Evolutionary conservation across 257 asterid species (phyloP), one percentile per base, ranked within the genome.

Genomic region (Euphrasia confusa): DNA sequence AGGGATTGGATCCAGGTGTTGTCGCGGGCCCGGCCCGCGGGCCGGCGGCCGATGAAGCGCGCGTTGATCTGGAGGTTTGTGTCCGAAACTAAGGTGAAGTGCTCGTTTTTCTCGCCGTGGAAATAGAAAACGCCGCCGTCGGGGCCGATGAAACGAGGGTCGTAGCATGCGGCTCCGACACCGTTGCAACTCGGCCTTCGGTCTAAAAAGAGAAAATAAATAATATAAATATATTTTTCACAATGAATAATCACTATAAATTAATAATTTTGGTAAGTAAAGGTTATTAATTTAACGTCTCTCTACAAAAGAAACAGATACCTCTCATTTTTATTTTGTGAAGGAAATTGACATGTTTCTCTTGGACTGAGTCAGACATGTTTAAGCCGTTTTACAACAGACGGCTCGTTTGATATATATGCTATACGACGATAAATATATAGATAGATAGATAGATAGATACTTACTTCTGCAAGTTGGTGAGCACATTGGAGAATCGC

Each of bases 81-180:
- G 54, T 86, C 88, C 0, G 95, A 79, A 24, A 86, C 79, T 37
- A 86, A 63, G 68, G 58, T 69, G 83, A 81, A 83, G 55, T 79
- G 87, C 32, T 76, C 60, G 17, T 78, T 80, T 66, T 72, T 76
- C 61, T 64, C 62, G 50, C 89, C 86, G 18, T 84, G 87, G 79
- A 84, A 84, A 80, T 78, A 86, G 81, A 86, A 84, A 7, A 87
- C 87, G 0, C 66, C 48, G 5, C 95, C 95, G 7, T 87, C 93
- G 44, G 73, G 86, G 4, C 93, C 93, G 11, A 87, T 75, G 74
- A 86, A 78, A 37, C 95, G 88, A 2, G 89, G 93, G 53, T 86
- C 95, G 4, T 28, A 61, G 75, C 95, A 87, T 28, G 92, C 89
- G 32, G 95, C 84, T 26, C 95, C 90, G 1, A 45, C 64, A 3